phyloP scores from a whole-genome alignment of 768 basidiomycete genomes.

The Agaricus sinodeliciosus region DNA sequence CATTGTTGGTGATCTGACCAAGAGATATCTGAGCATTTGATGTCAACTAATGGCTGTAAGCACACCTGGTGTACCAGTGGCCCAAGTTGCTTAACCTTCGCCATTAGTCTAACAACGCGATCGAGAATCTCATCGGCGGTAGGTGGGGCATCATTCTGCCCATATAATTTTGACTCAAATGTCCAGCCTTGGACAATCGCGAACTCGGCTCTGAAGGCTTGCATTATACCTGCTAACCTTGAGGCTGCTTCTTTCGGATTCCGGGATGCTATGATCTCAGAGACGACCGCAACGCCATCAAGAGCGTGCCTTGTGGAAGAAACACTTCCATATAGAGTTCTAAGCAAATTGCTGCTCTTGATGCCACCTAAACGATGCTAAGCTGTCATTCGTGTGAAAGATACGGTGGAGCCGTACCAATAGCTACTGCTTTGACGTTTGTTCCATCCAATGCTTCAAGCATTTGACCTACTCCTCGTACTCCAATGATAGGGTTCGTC shows the following conservation, averaged over 20 bases:
- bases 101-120: conserved; percentile 43
- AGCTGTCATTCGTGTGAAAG: neutral
- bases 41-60: neutral
- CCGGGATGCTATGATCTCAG: conserved; percentile 69
- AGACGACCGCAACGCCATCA: conserved; percentile 85
- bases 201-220: conserved; percentile 30
- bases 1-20: conserved; percentile 78
- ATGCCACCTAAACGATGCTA: conserved; percentile 64
- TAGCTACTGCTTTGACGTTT: conserved; percentile 68
- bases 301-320: conserved; percentile 51
- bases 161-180: neutral
- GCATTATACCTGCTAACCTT: conserved; percentile 35
- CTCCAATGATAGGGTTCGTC: conserved; percentile 57
- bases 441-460: conserved; percentile 61
- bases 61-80: conserved; percentile 81
- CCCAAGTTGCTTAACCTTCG: conserved; percentile 38
- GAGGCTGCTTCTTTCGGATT: conserved; percentile 48
- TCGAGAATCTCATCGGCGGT: conserved; percentile 31
- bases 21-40: neutral
- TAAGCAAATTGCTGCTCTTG: conserved; percentile 68
- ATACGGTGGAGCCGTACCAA: conserved; percentile 47
- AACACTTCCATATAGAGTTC: conserved; percentile 67
- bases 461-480: conserved; percentile 63
- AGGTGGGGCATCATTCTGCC: conserved; percentile 11
- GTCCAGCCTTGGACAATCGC: neutral